Base-by-base conservation (phyloP, 1,284 basidiomycete species). In the Anthracocystis setariae region DNA sequence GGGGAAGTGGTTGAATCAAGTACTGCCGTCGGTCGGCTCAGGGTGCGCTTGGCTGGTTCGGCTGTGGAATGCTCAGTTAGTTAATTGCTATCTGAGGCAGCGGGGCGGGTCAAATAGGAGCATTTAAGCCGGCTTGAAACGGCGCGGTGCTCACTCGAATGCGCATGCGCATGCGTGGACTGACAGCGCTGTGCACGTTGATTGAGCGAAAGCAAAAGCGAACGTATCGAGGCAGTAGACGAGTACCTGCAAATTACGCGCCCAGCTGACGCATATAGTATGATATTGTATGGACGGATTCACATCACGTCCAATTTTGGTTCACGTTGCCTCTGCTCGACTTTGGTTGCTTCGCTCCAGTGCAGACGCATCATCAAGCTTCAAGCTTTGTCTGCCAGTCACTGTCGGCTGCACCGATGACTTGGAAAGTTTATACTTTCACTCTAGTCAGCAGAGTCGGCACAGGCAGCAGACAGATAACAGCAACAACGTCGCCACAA, bases 71-170 rank as follows among this genome's bases (percentile, higher is more conserved):
- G 13, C 35, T 8, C 35, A 17, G 38, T 13, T 25, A 35, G 38
- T 21, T 20, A 46, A n/a, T 9, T 17, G 21, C 35, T 45, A 39
- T 33, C 51, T 46, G 59, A 46, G 49, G 59, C 43, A 55, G 48
- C 48, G 44, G 52, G 58, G 21, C n/a, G 43, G 18, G 25, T 21
- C 17, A 20, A 21, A n/a, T n/a, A n/a, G n/a, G n/a, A n/a, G n/a
- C n/a, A n/a, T n/a, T n/a, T 15, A 40, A 40, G 4, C 21, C 37
- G 37, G 24, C 21, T 23, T 9, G 17, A 15, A 13, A 37, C 21
- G 20, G 47, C 21, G 40, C 40, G 18, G 40, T 18, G 18, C 9
- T 23, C 23, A 7, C 40, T 23, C 8, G 5, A 18, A 23, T 12
- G 18, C 12, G 40, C 17, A 45, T 29, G 29, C 29, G 29, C 29